Evolutionary conservation across 2,329 filamentous ascomycete genomes (phyloP).

Genomic region (Trichoderma sp.): DNA sequence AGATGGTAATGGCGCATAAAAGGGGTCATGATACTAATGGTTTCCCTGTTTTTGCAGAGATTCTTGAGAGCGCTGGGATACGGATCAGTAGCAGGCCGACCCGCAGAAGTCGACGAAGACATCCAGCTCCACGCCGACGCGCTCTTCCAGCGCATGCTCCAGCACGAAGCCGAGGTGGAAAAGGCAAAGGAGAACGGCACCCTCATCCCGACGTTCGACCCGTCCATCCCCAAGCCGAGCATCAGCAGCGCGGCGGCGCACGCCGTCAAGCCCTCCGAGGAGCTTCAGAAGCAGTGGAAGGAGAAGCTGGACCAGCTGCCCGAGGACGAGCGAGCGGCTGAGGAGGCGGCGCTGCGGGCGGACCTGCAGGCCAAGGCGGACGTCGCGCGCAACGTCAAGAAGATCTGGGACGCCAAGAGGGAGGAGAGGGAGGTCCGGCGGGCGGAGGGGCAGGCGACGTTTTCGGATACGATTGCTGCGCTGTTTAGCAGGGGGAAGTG

Average conservation of each 20-base stretch:
- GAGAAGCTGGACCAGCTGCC: slow-evolving; percentile 60
- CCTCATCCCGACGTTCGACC: slow-evolving; percentile 62
- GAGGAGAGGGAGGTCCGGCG: slow-evolving; percentile 55
- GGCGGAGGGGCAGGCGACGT: slow-evolving; percentile 39
- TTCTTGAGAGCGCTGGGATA: slow-evolving; percentile 92
- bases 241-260: slow-evolving; percentile 32
- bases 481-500: slow-evolving; percentile 39
- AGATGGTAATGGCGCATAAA: not conserved
- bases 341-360: slow-evolving; percentile 65
- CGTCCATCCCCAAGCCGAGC: slow-evolving; percentile 50
- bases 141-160: slow-evolving; percentile 83
- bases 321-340: slow-evolving; percentile 60
- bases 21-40: not conserved
- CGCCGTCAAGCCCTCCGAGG: slow-evolving; percentile 43
- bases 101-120: slow-evolving; percentile 73
- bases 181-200: slow-evolving; percentile 65
- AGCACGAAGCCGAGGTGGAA: slow-evolving; percentile 75
- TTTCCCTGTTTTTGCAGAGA: slow-evolving; percentile 53
- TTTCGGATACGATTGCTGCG: slow-evolving; percentile 38
- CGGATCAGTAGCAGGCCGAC: slow-evolving; percentile 66
- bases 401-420: slow-evolving; percentile 59
- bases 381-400: slow-evolving; percentile 58
- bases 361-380: slow-evolving; percentile 64
- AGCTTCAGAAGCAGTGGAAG: slow-evolving; percentile 55
- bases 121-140: slow-evolving; percentile 96